Evolutionary conservation across 441 rosid genomes (phyloP), one percentile per base, ranked within the genome.

Genomic region (Euphorbia celastroides): DNA sequence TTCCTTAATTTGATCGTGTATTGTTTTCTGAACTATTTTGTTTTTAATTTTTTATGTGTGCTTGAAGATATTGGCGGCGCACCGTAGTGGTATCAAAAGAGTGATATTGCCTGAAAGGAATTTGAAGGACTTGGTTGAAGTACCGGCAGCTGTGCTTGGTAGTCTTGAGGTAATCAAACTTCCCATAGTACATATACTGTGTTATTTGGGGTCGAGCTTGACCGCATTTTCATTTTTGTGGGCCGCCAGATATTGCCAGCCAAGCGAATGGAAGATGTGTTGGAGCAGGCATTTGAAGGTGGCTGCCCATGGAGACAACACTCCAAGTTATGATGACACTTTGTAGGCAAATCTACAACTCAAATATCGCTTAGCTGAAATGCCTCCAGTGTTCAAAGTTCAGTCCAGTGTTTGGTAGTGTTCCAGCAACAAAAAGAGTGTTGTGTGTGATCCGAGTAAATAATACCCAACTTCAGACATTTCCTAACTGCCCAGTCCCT

Each of bases 41-140:
- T n/a, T n/a, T n/a, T n/a, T n/a, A n/a, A n/a, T n/a, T n/a, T n/a
- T n/a, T n/a, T n/a, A n/a, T 59, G 36, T 44, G 64, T 20, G 58
- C 38, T 64, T 48, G 73, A 84, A 94, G 99, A 79, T 94, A 81
- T 74, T 94, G 82, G 99, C 99, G 14, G 99, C 99, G 31, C 99
- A 94, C 59, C 90, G 98, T 1, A 71, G 70, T 64, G 99, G 99
- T 36, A 87, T 94, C 64, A 89, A 84, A 78, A 87, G 99, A 82
- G 94, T 94, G 65, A 94, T 94, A 74, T 81, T 94, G 62, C 98
- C 99, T 0, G 96, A 87, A 80, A 86, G 97, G 80, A 94, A 94
- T 77, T 38, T 88, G 58, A 94, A 94, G 84, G 98, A 92, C 82
- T 80, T 94, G 32, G 98, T 78, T 30, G 99, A 92, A 84, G 99